Evolutionary conservation across 768 basidiomycete species (phyloP), one percentile per base, ranked within the genome.

Genomic region (Suillus paluster): DNA sequence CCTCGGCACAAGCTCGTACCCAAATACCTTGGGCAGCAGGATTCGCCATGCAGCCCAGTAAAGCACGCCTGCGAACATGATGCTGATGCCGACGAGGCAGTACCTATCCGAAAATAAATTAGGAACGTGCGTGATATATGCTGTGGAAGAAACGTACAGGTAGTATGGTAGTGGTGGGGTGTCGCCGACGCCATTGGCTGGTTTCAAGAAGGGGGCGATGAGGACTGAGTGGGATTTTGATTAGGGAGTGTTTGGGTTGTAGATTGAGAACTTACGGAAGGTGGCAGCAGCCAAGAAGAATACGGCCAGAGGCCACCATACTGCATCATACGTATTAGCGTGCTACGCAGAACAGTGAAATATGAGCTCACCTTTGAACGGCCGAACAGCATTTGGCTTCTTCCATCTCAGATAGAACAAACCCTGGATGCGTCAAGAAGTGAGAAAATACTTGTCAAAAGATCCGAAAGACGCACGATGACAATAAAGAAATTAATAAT

Each of bases 81-180:
- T 72, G 0, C 67, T 81, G 58, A 85, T 86, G 1, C 83, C 84
- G 1, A 86, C 81, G 7, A 85, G 73, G 64, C 82, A 83, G 66
- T 86, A 86, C 62, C 83, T 84, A 21, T 34, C 12, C 5, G 30
- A 50, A 17, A 50, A 30, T 9, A 21, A 15, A 15, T 45, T 9
- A 44, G 44, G 21, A 34, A 41, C 4, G 19, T 33, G 25, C 17
- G 5, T 14, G 44, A 34, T 25, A 8, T 8, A 6, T 14, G 5
- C n/a, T 17, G 9, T 23, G 9, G 5, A 11, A 52, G 5, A 12
- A 21, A 62, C 66, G 12, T 61, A 81, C 80, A 86, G 66, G 68
- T 86, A 87, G 62, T 87, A 86, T 3, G 86, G 84, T 39, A 87
- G 66, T 12, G 86, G 84, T 12, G 85, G 85, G 0, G 86, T 86